Base-by-base conservation (phyloP, 1,139 yeast species). In the Kodamaea fungicola region DNA sequence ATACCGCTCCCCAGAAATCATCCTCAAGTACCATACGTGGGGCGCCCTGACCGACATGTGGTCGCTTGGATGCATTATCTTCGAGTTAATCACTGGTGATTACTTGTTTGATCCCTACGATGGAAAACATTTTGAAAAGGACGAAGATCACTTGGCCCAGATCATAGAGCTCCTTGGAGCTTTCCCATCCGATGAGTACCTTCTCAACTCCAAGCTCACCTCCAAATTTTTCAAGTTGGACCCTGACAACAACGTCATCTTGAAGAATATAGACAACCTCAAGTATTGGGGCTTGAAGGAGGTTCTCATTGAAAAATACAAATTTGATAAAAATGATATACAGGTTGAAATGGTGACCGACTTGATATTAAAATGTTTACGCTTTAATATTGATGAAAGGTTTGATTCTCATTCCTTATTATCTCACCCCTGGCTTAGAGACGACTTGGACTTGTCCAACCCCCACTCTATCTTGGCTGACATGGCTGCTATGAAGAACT, bases 91-190 rank as follows among this genome's bases (percentile, higher is more conserved):
- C 37, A 86, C 96, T 3, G 95, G 95, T 4, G 95, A 88, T 58
- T 87, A 82, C 52, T 61, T 87, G 36, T 88, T 87, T 59, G 94
- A 86, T 55, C 95, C 96, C 8, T 83, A 78, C 40, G 74, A 73
- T 38, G 88, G 89, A 7, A 64, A 66, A 37, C 52, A 59, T 10
- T 86, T 82, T 54, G 62, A 73, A 42, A 83, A 84, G 54, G 89
- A 85, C 55, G 96, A 87, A 49, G 95, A 87, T 58, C 96, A 87
- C 58, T 59, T 87, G 46, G 95, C 95, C 0, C 95, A 86, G 54
- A 80, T 83, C 21, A 72, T 83, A 28, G 92, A 83, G 53, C 59
- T 83, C 10, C 59, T 81, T 33, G 85, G 88, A 4, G 66, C 64
- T 21, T 69, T 78, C 32, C 88, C 90, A 2, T 42, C 66, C 1